phyloP scores from a whole-genome alignment of 768 basidiomycete species.

The Pleurotus cornucopiae region DNA sequence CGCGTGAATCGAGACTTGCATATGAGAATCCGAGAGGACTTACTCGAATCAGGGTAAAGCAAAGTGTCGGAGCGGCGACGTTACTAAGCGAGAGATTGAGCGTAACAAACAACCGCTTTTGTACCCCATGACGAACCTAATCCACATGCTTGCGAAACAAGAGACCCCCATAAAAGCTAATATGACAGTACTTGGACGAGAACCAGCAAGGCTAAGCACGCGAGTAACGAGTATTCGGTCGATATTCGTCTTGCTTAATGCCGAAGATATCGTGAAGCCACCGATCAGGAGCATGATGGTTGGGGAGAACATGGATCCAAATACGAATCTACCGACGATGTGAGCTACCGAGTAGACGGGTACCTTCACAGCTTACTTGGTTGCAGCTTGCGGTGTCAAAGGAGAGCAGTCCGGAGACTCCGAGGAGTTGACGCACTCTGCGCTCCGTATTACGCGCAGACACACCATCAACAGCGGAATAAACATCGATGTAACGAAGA shows the following conservation, averaged over 20 bases:
- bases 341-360: slow-evolving; percentile 7
- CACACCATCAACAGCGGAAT: slow-evolving; percentile 87
- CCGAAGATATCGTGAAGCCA: slow-evolving; percentile 96
- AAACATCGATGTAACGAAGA: slow-evolving; percentile 93
- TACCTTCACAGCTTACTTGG: slow-evolving; percentile 53
- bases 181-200: slow-evolving; percentile 79
- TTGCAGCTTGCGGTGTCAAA: slow-evolving; percentile 64
- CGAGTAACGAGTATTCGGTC: slow-evolving; percentile 89
- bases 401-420: slow-evolving; percentile 38
- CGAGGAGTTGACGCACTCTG: neutral
- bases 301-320: slow-evolving; percentile 94
- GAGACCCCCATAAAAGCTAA: slow-evolving; percentile 95
- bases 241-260: slow-evolving; percentile 91
- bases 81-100: slow-evolving; percentile 49
- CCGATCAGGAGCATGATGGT: slow-evolving; percentile 98
- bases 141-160: slow-evolving; percentile 99
- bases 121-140: slow-evolving; percentile 52
- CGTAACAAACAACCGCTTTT: slow-evolving; percentile 1
- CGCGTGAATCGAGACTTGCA: neutral
- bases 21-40: slow-evolving; percentile 19
- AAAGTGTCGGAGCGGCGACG: slow-evolving; percentile 95
- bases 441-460: slow-evolving; percentile 70
- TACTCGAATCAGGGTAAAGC: slow-evolving; percentile 93
- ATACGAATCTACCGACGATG: slow-evolving; percentile 62
- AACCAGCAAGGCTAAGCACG: slow-evolving; percentile 86